Evolutionary conservation across 116 monocot species (phyloP).

Genomic region (Posidonia oceanica): DNA sequence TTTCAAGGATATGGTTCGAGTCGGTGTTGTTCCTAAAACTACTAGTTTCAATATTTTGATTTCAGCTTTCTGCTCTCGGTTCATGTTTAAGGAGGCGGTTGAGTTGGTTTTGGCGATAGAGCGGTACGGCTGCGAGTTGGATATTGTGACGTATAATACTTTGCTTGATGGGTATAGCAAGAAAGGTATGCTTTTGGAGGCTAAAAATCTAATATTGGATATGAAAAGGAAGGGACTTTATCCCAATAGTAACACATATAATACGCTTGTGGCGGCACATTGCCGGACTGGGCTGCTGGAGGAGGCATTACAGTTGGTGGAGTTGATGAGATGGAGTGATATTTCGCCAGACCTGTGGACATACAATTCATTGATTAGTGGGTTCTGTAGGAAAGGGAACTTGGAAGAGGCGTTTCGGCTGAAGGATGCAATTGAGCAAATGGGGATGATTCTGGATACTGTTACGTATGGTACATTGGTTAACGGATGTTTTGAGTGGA

Average conservation of each 20-base stretch:
- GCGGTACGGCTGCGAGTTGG: constrained; percentile 37
- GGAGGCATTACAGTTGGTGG: constrained; percentile 56
- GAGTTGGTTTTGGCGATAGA: constrained; percentile 30
- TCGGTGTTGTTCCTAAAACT: constrained; percentile 47
- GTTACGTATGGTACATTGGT: constrained; percentile 78
- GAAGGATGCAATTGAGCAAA: constrained; percentile 58
- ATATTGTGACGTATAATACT: constrained; percentile 70
- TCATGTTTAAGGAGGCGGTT: constrained; percentile 34
- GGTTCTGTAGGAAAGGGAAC: constrained; percentile 53
- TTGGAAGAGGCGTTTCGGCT: constrained; percentile 60
- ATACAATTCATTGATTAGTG: constrained; percentile 63
- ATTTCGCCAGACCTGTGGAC: constrained; percentile 65
- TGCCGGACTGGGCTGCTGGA: constrained; percentile 74
- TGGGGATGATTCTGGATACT: constrained; percentile 33
- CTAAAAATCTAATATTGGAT: constrained; percentile 41
- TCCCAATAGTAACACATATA: constrained; percentile 51
- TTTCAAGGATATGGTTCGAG: constrained; percentile 39
- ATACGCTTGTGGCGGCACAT: constrained; percentile 56
- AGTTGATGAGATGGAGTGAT: constrained; percentile 46
- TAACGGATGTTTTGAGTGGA: constrained; percentile 56
- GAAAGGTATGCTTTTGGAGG: constrained; percentile 68
- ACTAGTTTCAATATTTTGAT: constrained; percentile 52
- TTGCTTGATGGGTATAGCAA: constrained; percentile 55
- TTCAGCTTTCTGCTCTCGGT: constrained; percentile 30
- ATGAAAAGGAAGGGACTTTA: constrained; percentile 53